Evolutionary conservation across 495 filamentous ascomycete genomes (phyloP), one percentile per base, ranked within the genome.

Genomic region (Daldinia caldariorum): DNA sequence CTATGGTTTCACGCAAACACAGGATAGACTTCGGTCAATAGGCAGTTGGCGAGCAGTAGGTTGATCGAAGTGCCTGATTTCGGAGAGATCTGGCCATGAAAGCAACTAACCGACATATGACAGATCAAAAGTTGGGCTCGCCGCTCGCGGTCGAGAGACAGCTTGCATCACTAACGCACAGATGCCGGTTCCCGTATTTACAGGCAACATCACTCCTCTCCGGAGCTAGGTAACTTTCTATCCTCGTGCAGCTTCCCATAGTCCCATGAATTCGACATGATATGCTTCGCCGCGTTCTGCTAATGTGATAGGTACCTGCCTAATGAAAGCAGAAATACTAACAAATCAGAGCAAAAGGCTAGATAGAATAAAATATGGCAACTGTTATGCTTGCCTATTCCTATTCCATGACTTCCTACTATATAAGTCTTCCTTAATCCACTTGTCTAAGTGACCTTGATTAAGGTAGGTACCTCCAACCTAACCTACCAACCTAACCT

Each of bases 111-210:
- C 62, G 62, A 26, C 29, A 29, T 12, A 55, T 64, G 38, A 53
- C 54, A 35, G 61, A 64, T 64, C 61, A 47, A 38, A 26, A 38
- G 29, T 56, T 56, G 50, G 13, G 20, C 61, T 58, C 29, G 22
- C 14, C 54, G 16, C 62, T 54, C 45, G 45, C 34, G 56, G 55
- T 56, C 38, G 66, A 59, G 14, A 58, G 54, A 63, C 4, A 22
- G 12, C n/a, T 55, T 26, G 54, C 66, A 69, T 63, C 38, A 39
- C 49, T 56, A 10, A 47, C 16, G 43, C 31, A 53, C 50, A 50
- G 32, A 61, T 47, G 67, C 56, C 38, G 61, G 57, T 70, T 61
- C 32, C 66, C 66, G 55, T 60, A 8, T 43, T 45, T 39, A 50
- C 59, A 45, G 20, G 43, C 20, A 47, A 47, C 43, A 20, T 45